phyloP scores from a whole-genome alignment of 306 rosid species.

The Cicer chorassanicum region DNA sequence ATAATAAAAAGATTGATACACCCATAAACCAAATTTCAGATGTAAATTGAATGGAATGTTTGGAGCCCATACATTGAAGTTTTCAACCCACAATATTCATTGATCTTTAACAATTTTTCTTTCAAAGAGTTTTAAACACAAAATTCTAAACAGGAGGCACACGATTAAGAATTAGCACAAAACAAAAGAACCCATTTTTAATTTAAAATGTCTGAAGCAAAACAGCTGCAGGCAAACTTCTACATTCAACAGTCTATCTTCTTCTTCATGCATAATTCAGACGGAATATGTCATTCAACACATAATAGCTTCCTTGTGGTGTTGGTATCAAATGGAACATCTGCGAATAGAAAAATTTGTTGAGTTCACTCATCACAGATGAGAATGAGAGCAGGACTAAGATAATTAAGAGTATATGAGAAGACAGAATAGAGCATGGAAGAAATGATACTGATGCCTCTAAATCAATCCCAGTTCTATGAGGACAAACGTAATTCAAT shows the following conservation, averaged over 20 bases:
- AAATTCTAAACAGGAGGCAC: constrained; percentile 40
- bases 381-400: background rate
- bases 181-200: constrained; percentile 48
- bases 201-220: constrained; percentile 48
- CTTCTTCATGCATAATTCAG: constrained; percentile 85
- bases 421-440: background rate
- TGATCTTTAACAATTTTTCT: constrained; percentile 45
- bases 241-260: background rate
- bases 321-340: constrained; percentile 99
- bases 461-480: background rate
- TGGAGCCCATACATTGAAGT: constrained; percentile 38
- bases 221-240: constrained; percentile 47
- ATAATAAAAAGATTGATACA: background rate
- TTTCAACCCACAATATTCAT: constrained; percentile 43
- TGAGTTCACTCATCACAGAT: constrained; percentile 13
- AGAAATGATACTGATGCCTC: constrained; percentile 10
- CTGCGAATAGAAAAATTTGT: constrained; percentile 52
- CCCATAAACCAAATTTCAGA: constrained; percentile 2
- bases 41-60: constrained; percentile 10
- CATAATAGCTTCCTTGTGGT: constrained; percentile 85
- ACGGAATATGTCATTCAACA: constrained; percentile 90
- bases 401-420: background rate
- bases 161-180: constrained; percentile 49
- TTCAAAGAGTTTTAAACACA: constrained; percentile 45
- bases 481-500: background rate